phyloP scores from a whole-genome alignment of 2,329 filamentous ascomycete genomes.

The Capronia epimyces region DNA sequence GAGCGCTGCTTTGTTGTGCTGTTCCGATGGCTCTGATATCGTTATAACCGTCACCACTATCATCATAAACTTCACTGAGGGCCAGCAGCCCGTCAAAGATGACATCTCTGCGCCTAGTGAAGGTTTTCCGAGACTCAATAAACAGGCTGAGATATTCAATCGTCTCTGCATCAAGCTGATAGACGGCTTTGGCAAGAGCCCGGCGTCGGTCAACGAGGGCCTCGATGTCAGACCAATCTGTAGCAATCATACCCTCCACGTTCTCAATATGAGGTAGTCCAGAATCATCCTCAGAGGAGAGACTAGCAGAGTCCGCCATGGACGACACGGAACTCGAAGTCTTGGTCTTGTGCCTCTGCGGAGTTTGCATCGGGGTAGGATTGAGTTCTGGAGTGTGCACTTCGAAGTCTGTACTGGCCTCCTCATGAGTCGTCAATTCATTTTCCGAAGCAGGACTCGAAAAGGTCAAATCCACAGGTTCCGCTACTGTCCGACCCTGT shows the following conservation, averaged over 20 bases:
- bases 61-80: not conserved
- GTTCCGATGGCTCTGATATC: constrained; percentile 4
- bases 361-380: constrained; percentile 22
- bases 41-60: not conserved
- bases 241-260: constrained; percentile 30
- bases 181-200: constrained; percentile 32
- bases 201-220: constrained; percentile 36
- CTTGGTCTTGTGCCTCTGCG: not conserved
- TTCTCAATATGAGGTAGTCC: constrained; percentile 23
- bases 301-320: not conserved
- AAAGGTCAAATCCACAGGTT: constrained; percentile 34
- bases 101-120: not conserved
- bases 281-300: constrained; percentile 8
- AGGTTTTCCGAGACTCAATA: not conserved
- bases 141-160: not conserved
- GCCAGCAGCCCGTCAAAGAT: constrained; percentile 8
- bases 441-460: constrained; percentile 10
- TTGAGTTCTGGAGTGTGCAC: constrained; percentile 38
- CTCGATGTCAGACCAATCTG: constrained; percentile 37
- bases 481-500: constrained; percentile 6
- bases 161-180: constrained; percentile 4
- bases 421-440: constrained; percentile 2
- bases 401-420: constrained; percentile 25
- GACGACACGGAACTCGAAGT: not conserved
- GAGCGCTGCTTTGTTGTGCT: not conserved